These are phyloP conservation scores for Ashbya aceris DNA, from an alignment of 1,139 yeast genomes.

Conservation along the genomic window DNA sequence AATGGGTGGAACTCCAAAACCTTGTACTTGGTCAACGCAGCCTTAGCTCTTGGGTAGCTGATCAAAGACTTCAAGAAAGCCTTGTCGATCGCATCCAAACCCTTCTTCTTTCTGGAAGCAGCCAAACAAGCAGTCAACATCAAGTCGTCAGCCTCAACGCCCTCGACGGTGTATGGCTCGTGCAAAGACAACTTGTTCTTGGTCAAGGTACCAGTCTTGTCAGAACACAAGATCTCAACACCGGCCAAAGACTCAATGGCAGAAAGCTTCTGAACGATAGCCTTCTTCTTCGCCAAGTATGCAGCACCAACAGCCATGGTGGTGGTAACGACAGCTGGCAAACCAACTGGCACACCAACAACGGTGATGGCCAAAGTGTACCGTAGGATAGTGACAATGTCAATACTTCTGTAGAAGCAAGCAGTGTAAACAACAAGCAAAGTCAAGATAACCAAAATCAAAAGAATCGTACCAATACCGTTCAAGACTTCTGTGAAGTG, in stretches of 20 bases:
- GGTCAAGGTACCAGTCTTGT: constrained; percentile 98
- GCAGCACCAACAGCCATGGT: constrained; percentile 99
- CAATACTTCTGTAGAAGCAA: constrained; percentile 88
- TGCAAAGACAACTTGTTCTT: constrained; percentile 93
- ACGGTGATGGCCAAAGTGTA: constrained; percentile 94
- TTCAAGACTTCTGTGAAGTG: constrained; percentile 96
- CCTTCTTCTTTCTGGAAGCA: constrained; percentile 98
- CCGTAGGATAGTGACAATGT: constrained; percentile 84
- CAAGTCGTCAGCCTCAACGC: constrained; percentile 94
- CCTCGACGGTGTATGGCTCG: constrained; percentile 99
- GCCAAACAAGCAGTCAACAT: constrained; percentile 98
- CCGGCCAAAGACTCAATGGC: constrained; percentile 98
- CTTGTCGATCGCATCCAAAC: constrained; percentile 96
- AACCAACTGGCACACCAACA: constrained; percentile 99
- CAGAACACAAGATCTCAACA: constrained; percentile 98
- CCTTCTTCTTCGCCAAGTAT: constrained; percentile 96
- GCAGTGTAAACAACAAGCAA: constrained; percentile 88
- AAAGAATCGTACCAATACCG: constrained; percentile 91
- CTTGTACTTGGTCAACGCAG: constrained; percentile 91
- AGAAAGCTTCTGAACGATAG: constrained; percentile 95
- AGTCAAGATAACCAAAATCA: constrained; percentile 82
- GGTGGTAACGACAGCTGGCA: constrained; percentile 98
- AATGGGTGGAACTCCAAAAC: constrained; percentile 94
- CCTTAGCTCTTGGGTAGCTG: constrained; percentile 85
- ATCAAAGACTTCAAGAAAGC: constrained; percentile 91